These are phyloP conservation scores for Solanum lycopersicoides DNA, from an alignment of 257 asterid genomes.

Conservation along the genomic window DNA sequence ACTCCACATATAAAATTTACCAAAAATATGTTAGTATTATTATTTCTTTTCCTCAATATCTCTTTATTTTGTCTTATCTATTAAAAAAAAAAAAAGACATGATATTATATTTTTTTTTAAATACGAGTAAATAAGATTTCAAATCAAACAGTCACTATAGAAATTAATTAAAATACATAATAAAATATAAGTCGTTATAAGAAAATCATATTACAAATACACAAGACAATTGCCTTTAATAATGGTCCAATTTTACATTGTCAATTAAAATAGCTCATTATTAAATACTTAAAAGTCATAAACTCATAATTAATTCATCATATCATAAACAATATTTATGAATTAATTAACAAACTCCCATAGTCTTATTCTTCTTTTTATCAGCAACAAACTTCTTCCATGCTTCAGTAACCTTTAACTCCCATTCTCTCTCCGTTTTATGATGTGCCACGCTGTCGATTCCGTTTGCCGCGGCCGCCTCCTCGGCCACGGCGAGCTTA, in stretches of 20 bases:
- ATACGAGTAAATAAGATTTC: not conserved
- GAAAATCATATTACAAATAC: not conserved
- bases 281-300: not conserved
- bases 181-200: not conserved
- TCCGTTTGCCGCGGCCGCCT: not conserved
- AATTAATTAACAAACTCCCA: conserved; percentile 53
- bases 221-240: not conserved
- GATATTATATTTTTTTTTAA: accelerated
- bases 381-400: conserved; percentile 82
- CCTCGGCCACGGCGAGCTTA: conserved; percentile 19
- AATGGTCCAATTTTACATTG: not conserved
- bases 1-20: not conserved
- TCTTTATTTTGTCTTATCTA: not conserved
- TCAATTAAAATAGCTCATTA: not conserved
- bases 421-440: conserved; percentile 51
- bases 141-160: not conserved
- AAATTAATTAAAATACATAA: not conserved
- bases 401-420: conserved; percentile 54
- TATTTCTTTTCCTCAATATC: not conserved
- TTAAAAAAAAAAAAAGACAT: too few species aligned
- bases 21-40: too few species aligned
- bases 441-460: not conserved
- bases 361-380: conserved; percentile 45
- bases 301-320: not conserved
- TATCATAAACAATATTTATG: not conserved